Evolutionary conservation across 164 flowering plant species (phyloP).

Genomic region (Amborella trichopoda): DNA sequence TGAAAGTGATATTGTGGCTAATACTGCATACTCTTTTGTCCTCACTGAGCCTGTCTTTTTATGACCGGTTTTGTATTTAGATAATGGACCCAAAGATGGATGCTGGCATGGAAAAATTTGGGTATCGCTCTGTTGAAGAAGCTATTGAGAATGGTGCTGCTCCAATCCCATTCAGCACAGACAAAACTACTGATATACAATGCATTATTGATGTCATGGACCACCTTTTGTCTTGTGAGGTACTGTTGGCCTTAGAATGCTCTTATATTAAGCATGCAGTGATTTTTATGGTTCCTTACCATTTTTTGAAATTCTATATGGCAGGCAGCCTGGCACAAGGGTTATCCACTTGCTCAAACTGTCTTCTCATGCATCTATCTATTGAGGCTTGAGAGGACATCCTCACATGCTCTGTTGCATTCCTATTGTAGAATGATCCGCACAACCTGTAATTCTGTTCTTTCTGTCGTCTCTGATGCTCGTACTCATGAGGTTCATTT

Average conservation of each 20-base stretch:
- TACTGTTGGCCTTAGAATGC: constrained; percentile 14
- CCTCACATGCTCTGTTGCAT: constrained; percentile 71
- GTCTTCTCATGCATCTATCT: constrained; percentile 91
- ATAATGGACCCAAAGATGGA: constrained; percentile 99
- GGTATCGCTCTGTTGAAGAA: constrained; percentile 81
- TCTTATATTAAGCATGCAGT: background rate
- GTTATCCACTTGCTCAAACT: constrained; percentile 91
- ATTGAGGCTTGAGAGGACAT: constrained; percentile 71
- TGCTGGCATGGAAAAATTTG: constrained; percentile 65
- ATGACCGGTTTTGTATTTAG: no score
- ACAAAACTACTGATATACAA: constrained; percentile 57
- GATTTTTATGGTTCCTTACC: background rate
- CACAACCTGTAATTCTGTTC: constrained; percentile 74
- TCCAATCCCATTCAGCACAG: constrained; percentile 69
- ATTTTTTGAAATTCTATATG: constrained; percentile 7
- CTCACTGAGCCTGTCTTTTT: no score
- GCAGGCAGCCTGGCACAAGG: constrained; percentile 99
- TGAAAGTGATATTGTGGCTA: no score
- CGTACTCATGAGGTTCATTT: constrained; percentile 97
- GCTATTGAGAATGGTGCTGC: constrained; percentile 94
- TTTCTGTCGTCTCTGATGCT: constrained; percentile 78
- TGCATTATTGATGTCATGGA: constrained; percentile 83
- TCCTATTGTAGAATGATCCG: constrained; percentile 77
- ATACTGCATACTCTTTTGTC: no score
- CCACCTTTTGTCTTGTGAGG: constrained; percentile 94